Evolutionary conservation across 1,284 basidiomycete genomes (phyloP).

Genomic region (Ustilago cynodontis): DNA sequence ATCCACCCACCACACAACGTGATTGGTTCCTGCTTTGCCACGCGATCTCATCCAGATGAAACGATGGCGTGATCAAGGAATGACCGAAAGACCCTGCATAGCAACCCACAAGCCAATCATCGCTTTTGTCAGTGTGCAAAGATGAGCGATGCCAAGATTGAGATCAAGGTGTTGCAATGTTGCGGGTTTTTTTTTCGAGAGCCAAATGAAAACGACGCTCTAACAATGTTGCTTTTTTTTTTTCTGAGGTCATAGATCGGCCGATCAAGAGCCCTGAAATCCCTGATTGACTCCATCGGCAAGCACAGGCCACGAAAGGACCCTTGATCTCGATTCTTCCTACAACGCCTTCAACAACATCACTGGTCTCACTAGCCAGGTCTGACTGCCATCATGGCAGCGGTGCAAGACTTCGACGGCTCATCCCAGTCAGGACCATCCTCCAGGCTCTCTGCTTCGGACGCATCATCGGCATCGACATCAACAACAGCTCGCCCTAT

Average conservation of each 20-base stretch:
- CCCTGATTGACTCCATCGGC: neutral
- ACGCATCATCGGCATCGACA: conserved; percentile 14
- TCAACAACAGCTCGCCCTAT: conserved; percentile 21
- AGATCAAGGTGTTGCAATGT: neutral
- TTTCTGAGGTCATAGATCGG: neutral
- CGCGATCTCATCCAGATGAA: conserved; percentile 6
- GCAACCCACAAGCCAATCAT: conserved; percentile 14
- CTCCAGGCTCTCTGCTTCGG: neutral
- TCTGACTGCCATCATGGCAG: conserved; percentile 14
- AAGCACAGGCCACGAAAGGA: conserved; percentile 37
- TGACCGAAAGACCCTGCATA: conserved; percentile 8
- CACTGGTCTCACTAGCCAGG: neutral
- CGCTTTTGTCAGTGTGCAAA: no score
- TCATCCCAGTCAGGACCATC: conserved; percentile 17
- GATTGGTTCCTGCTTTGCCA: conserved; percentile 20
- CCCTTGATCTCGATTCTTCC: conserved; percentile 6
- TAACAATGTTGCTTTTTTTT: neutral
- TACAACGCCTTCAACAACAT: neutral
- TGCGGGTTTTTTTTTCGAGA: no score
- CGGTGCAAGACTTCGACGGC: neutral
- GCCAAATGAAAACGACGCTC: neutral
- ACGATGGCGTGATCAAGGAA: conserved; percentile 35
- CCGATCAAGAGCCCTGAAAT: neutral
- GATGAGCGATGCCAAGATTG: neutral
- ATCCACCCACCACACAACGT: neutral